phyloP scores from a whole-genome alignment of 345 rosid species.

The Eucalyptus melliodora region DNA sequence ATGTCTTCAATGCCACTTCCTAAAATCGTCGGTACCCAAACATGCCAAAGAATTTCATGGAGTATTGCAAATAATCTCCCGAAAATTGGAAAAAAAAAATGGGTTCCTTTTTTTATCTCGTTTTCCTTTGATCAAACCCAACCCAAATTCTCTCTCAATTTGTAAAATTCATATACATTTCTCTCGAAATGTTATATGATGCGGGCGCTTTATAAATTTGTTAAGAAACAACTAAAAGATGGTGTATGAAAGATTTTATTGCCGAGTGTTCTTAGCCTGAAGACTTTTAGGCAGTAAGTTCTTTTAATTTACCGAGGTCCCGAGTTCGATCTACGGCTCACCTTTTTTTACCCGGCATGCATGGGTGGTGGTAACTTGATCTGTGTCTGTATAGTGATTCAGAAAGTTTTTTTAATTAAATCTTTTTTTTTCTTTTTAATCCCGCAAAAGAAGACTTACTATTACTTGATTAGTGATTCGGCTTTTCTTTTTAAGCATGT shows the following conservation, averaged over 20 bases:
- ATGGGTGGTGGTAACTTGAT: no score
- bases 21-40: neutral
- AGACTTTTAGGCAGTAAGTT: neutral
- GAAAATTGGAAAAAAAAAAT: neutral
- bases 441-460: no score
- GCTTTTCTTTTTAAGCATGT: neutral
- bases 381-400: neutral
- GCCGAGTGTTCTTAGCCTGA: neutral
- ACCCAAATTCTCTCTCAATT: neutral
- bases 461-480: no score
- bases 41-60: neutral
- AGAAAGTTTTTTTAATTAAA: no score
- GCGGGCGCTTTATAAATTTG: neutral
- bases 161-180: neutral
- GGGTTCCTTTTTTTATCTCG: neutral
- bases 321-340: no score
- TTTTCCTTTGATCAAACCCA: neutral
- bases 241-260: neutral
- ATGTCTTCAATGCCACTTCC: neutral
- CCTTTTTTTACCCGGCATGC: no score
- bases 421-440: no score
- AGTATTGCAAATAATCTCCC: neutral
- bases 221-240: neutral
- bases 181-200: neutral
- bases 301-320: neutral